Evolutionary conservation across 176 grass and related monocot species (phyloP).

Genomic region (Oryza nivara): DNA sequence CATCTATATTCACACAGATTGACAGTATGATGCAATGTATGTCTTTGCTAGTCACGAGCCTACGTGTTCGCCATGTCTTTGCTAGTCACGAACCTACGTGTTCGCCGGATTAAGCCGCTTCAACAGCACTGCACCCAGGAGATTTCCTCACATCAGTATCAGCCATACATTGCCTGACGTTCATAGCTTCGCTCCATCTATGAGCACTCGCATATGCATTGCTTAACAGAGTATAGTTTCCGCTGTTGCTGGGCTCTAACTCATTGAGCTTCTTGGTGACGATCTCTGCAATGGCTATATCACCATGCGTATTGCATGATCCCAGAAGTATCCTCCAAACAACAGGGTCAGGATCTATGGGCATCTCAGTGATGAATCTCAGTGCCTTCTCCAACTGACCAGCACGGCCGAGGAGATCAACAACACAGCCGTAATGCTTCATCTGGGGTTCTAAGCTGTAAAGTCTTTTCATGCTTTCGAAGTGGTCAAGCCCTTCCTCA

Average conservation of each 20-base stretch:
- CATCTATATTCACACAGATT: background rate
- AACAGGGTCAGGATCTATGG: slow-evolving; percentile 41
- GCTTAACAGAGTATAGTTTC: slow-evolving; percentile 41
- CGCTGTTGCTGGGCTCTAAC: slow-evolving; percentile 48
- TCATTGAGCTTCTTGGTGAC: slow-evolving; percentile 45
- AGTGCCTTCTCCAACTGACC: slow-evolving; percentile 42
- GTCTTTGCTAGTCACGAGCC: background rate
- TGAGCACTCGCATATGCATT: slow-evolving; percentile 52
- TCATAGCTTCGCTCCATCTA: slow-evolving; percentile 46
- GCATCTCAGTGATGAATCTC: slow-evolving; percentile 52
- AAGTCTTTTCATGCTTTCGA: slow-evolving; percentile 50
- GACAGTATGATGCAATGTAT: background rate
- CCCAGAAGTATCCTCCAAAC: slow-evolving; percentile 61
- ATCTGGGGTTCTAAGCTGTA: slow-evolving; percentile 49
- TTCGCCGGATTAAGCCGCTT: background rate
- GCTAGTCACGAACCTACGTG: background rate
- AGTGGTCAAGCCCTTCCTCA: slow-evolving; percentile 46
- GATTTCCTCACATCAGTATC: slow-evolving; percentile 38
- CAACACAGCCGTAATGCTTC: slow-evolving; percentile 58
- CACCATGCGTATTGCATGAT: slow-evolving; percentile 42
- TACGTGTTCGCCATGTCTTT: background rate
- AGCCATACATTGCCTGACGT: slow-evolving; percentile 42
- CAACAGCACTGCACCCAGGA: slow-evolving; percentile 47
- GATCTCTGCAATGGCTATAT: slow-evolving; percentile 51
- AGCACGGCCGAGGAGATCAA: slow-evolving; percentile 50